phyloP scores from a whole-genome alignment of 208 protist species.

The Dictyostelium gargantuum region DNA sequence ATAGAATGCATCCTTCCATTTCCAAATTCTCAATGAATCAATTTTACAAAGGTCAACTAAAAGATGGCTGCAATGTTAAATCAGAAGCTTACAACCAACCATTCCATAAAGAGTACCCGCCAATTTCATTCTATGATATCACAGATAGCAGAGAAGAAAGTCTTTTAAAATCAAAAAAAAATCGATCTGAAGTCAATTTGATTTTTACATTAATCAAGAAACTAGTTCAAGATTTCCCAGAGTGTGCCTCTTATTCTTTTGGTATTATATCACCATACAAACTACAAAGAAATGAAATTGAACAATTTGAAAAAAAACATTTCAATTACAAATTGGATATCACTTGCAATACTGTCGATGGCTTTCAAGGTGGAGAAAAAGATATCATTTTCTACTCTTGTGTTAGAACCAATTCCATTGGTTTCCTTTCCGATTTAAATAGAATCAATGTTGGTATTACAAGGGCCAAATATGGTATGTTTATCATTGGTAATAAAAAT shows the following conservation, averaged over 20 bases:
- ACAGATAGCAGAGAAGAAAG: not conserved
- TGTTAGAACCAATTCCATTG: slow-evolving; percentile 81
- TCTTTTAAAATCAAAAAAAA: not conserved
- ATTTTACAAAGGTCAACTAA: not conserved
- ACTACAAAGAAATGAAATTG: not conserved
- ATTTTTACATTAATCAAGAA: not conserved
- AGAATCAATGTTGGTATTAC: slow-evolving; percentile 88
- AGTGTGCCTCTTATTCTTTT: not conserved
- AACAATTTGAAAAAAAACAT: not conserved
- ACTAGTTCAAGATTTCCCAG: not conserved
- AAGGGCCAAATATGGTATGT: slow-evolving; percentile 72
- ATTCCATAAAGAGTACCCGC: not conserved
- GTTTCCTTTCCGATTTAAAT: slow-evolving; percentile 83
- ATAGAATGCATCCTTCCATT: slow-evolving; percentile 78
- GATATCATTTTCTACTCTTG: slow-evolving; percentile 87
- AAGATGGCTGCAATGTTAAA: not conserved
- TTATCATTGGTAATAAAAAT: slow-evolving; percentile 73
- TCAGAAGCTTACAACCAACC: not conserved
- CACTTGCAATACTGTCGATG: slow-evolving; percentile 56
- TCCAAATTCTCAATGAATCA: not conserved
- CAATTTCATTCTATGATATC: slow-evolving; percentile 17
- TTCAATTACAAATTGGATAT: no score
- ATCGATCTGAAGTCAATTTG: not conserved
- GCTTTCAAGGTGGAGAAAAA: slow-evolving; percentile 87
- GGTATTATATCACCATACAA: slow-evolving; percentile 86